Base-by-base conservation (phyloP, 225 moss, liverwort and hornwort species). In the Takakia lepidozioides region DNA sequence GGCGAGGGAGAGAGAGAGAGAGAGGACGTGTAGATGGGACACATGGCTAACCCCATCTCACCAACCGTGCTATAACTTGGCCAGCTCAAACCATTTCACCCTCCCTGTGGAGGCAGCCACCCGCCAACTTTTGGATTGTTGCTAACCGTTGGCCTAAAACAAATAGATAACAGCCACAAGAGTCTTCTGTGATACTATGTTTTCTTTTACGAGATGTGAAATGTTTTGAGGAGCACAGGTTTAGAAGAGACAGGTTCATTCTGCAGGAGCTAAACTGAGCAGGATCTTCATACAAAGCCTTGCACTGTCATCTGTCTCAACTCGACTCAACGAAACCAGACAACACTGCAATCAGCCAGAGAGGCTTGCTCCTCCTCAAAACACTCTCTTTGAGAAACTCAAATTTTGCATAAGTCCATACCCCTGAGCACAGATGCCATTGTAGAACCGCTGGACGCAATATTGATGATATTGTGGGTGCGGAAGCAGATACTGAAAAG, bases 401-500 rank as follows among this genome's bases (percentile, higher is more conserved):
- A n/a, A n/a, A n/a, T n/a, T n/a, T n/a, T n/a, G n/a, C n/a, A n/a
- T n/a, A 49, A 25, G 1, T 3, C 4, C 4, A 27, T 49, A 58
- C 48, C 59, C 59, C 27, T 85, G 15, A 29, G 84, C 84, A 60
- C 81, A 85, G 32, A 76, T 70, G 23, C 84, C 84, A 37, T 85
- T 77, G 63, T 85, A 85, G 55, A 60, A 85, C 19, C 84, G 84
- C 49, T 81, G 81, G 52, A 85, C 55, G 48, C 84, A 81, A 46
- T 81, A 85, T n/a, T n/a, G n/a, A n/a, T n/a, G n/a, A 23, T 1
- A 23, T 41, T 55, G 1, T 5, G 29, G n/a, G 15, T 10, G 8
- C 27, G 46, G 25, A 3, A 67, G 64, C 76, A 93, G 95, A 91
- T 37, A 98, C 95, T 17, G 95, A 98, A 67, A 68, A 64, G 39